Conservation (phyloP, 2,329 filamentous ascomycete genomes). For the Coniella vitis region DNA sequence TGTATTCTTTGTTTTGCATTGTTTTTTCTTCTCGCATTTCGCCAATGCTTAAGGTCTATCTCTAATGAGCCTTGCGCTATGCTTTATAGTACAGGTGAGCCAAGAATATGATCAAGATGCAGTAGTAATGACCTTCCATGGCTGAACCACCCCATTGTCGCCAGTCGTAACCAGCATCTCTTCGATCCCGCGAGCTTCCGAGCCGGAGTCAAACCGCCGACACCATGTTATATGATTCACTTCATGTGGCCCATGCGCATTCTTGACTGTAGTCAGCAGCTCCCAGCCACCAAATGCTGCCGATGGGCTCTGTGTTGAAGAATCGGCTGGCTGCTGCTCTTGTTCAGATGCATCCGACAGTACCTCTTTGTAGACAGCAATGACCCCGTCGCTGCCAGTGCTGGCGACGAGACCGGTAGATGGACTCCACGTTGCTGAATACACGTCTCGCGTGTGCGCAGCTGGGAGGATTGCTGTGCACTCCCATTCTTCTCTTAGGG, state of each 20-base stretch:
- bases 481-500: constrained; percentile 74
- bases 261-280: constrained; percentile 59
- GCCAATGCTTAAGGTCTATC: too few relatives aligned
- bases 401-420: constrained; percentile 74
- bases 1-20: too few relatives aligned
- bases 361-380: constrained; percentile 70
- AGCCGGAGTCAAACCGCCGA: constrained; percentile 61
- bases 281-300: constrained; percentile 54
- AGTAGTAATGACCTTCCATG: constrained; percentile 54
- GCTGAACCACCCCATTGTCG: constrained; percentile 80
- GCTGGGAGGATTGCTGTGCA: constrained; percentile 70
- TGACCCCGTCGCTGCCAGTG: constrained; percentile 76
- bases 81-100: background rate
- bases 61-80: too few relatives aligned
- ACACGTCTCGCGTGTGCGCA: constrained; percentile 73
- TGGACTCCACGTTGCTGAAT: constrained; percentile 78
- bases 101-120: background rate
- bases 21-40: too few relatives aligned
- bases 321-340: too few relatives aligned
- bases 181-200: constrained; percentile 51
- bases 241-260: constrained; percentile 86
- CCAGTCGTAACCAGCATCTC: constrained; percentile 88
- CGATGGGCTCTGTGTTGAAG: too few relatives aligned
- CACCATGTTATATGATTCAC: constrained; percentile 92
- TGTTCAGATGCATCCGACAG: background rate